Base-by-base conservation (phyloP, 2,329 filamentous ascomycete genomes). In the Curvularia spicifera region DNA sequence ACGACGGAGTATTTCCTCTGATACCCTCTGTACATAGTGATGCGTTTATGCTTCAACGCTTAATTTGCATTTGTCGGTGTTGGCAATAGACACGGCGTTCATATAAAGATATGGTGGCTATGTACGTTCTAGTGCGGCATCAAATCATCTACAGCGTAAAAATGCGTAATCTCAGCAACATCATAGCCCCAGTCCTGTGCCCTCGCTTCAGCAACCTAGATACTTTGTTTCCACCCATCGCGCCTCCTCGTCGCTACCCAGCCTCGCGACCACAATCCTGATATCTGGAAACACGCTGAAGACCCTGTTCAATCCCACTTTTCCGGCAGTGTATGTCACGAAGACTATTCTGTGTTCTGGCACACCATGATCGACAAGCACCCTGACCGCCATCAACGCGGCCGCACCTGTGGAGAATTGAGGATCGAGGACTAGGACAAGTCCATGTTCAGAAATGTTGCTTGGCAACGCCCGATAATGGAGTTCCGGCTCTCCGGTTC, bases 331-430 rank as follows among this genome's bases (percentile, higher is more conserved):
- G 74, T 96, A 97, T 3, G 94, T 97, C 39, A 96, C 93, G 74
- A 98, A 89, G 33, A 97, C 91, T 64, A 99, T 97, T 64, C 84
- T 89, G 45, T 91, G 86, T 72, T 95, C 89, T 5, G 86, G 80
- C 6, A 98, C 93, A 10, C 95, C 95, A 72, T 98, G 93, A 75
- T 99, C 95, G 15, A 97, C 87, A 52, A 99, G 81, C n/a, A 98
- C 91, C 71, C 95, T 90, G 42, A 98, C 93, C 0, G 95, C 93
- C 95, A 99, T 99, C 57, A 99, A 80, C 4, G 87, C 87, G 12
- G 87, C 86, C 35, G 93, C 94, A 43, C 95, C 95, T 60, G 89
- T 93, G 26, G 91, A 92, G 90, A 98, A 97, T 74, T 99, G 95
- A 13, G 93, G 89, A 76, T 98, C 95, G 20, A 98, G 81, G 7